Evolutionary conservation across 129 eudicot species (phyloP), one percentile per base, ranked within the genome.

Genomic region (Centrapalus pauciflorus): DNA sequence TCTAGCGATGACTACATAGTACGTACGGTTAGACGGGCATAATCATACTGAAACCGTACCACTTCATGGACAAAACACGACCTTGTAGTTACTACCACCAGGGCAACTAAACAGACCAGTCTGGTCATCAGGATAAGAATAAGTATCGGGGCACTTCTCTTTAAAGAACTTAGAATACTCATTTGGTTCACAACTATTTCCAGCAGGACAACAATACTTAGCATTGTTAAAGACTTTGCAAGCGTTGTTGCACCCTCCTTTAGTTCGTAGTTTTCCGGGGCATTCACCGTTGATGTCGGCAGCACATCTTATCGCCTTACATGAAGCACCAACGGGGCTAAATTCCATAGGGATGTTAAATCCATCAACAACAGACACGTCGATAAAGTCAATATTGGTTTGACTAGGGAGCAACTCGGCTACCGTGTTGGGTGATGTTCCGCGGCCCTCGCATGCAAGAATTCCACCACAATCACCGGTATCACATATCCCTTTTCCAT

Each of bases 341-440:
- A 84, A 84, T 20, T 74, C 79, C 71, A 84, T 77, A 1, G 90
- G 84, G 40, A 84, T 65, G 28, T 84, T 84, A 40, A 84, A 84
- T n/a, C 90, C 90, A 40, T 77, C 86, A 2, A 84, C 66, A 3
- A 84, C 69, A 1, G 86, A 84, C 21, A 80, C 75, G 56, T 80
- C 90, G 14, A 75, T 20, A 26, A 75, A 77, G 72, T 81, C 86
- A 32, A 77, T 78, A 14, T 65, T 59, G 55, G 27, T 72, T 75
- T 84, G 85, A 52, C 77, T 80, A 21, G 80, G 76, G 7, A 79
- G 74, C 9, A 56, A 75, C 52, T 84, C 82, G 0, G 83, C 83
- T n/a, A 84, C 45, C 32, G 86, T 74, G 40, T 80, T 77, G 4
- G 86, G 90, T 13, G 83, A 77, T 8, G 33, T 0, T 14, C 86